A percentile compares a stretch with the other conserved stretches of the same genome.
Evolutionary conservation across 2,329 filamentous ascomycete species (phyloP).

Genomic region (Dothiorella sarmentorum): DNA sequence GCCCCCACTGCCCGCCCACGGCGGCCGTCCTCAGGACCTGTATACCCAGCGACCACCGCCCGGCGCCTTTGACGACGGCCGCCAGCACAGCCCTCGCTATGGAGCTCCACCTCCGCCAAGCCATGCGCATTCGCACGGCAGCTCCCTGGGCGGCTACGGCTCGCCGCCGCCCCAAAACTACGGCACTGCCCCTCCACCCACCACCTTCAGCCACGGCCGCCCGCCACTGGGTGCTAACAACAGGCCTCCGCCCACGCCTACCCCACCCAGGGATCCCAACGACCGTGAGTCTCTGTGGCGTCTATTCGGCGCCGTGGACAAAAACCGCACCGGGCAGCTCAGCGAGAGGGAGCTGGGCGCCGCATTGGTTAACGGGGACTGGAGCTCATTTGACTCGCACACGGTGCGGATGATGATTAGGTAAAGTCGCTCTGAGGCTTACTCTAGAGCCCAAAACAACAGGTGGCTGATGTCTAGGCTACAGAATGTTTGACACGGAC

Average conservation of each 20-base stretch:
- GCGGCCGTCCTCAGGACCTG: slow-evolving; percentile 25
- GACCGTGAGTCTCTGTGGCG: slow-evolving; percentile 73
- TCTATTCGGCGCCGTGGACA: slow-evolving; percentile 88
- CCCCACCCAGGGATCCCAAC: slow-evolving; percentile 53
- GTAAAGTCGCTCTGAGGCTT: slow-evolving; percentile 19
- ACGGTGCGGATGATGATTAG: slow-evolving; percentile 98
- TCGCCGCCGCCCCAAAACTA: slow-evolving; percentile 49
- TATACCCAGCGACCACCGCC: slow-evolving; percentile 27
- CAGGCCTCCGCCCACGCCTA: slow-evolving; percentile 47
- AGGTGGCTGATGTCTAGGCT: neutral
- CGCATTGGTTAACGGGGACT: slow-evolving; percentile 94
- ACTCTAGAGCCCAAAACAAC: neutral
- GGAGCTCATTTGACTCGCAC: slow-evolving; percentile 86
- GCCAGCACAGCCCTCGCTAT: slow-evolving; percentile 27
- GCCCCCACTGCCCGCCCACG: slow-evolving; percentile 34
- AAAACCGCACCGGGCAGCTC: slow-evolving; percentile 75
- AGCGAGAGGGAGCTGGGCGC: slow-evolving; percentile 82
- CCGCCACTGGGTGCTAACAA: slow-evolving; percentile 48
- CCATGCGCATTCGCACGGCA: slow-evolving; percentile 2
- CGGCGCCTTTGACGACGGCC: slow-evolving; percentile 33
- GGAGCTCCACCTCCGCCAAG: slow-evolving; percentile 29
- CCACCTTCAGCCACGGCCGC: slow-evolving; percentile 61
- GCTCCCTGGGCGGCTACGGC: slow-evolving; percentile 38
- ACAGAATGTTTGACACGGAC: slow-evolving; percentile 91
- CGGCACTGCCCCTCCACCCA: slow-evolving; percentile 53